Conservation (phyloP, 352 stramenopile genomes). For the Salisapilia sapeloensis region DNA sequence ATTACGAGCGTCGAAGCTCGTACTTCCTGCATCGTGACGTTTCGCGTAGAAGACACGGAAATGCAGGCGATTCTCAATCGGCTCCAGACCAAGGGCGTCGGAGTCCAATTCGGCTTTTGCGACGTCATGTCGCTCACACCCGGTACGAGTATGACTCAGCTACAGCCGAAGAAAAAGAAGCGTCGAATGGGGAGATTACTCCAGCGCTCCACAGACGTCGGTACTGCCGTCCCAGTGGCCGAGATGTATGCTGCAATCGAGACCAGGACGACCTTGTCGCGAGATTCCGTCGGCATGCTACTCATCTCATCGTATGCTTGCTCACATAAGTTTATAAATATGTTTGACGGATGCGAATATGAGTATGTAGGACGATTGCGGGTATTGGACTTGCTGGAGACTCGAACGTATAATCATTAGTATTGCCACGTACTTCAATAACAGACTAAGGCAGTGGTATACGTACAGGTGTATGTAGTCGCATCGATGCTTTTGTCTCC, state of each 20-base stretch:
- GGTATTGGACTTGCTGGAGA: constrained; percentile 67
- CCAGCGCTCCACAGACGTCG: constrained; percentile 60
- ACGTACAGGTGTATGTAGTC: constrained; percentile 56
- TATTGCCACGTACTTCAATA: neutral
- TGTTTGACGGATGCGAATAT: neutral
- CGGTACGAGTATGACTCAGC: constrained; percentile 59
- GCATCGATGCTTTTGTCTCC: constrained; percentile 79
- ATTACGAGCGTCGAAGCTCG: constrained; percentile 71
- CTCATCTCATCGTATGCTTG: constrained; percentile 65
- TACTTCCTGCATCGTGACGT: constrained; percentile 76
- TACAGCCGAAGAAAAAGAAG: constrained; percentile 20
- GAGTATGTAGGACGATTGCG: constrained; percentile 34
- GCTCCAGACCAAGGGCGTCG: constrained; percentile 63
- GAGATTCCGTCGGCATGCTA: constrained; percentile 72
- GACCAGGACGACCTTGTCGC: constrained; percentile 58
- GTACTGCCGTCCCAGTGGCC: constrained; percentile 65
- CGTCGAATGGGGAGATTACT: constrained; percentile 47
- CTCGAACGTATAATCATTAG: constrained; percentile 17
- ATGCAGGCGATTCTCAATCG: constrained; percentile 75
- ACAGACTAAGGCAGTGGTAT: neutral
- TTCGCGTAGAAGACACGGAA: constrained; percentile 68
- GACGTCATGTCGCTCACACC: constrained; percentile 80
- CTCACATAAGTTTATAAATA: neutral
- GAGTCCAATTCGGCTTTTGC: constrained; percentile 75
- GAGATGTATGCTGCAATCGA: constrained; percentile 81